Evolutionary conservation across 106 monocot species (phyloP), one percentile per base, ranked within the genome.

Genomic region (Xerophyta viscosa): DNA sequence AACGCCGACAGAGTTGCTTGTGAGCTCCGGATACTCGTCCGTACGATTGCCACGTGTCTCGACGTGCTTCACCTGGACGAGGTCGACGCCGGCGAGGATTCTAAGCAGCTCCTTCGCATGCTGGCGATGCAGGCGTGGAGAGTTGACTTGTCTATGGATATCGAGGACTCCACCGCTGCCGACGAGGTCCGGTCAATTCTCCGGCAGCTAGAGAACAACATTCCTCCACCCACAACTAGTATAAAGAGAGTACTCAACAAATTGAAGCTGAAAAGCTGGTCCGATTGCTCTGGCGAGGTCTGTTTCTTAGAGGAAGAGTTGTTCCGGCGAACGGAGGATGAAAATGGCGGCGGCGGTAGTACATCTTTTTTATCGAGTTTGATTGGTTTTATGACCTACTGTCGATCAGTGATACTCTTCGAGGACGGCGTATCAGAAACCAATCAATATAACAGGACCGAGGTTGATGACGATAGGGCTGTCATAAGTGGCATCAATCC

Each of bases 301-400:
- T 13, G 17, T 1, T 96, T 96, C 63, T 56, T 96, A 50, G 96
- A 96, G 45, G 56, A 76, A 10, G 68, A 82, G 50, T 17, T 96
- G n/a, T 41, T 54, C 2, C 21, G 25, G 4, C 8, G 20, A 14
- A 1, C 33, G 13, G 58, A 10, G 6, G 78, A 49, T 3, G 51
- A 41, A 8, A 11, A 46, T 29, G 42, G 50, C 15, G 63, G 74
- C 15, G 53, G 37, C 29, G 42, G 50, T n/a, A 60, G 77, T 14
- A 49, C 58, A 2, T n/a, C 56, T 8, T 54, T 88, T 12, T 67
- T 88, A 21, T 56, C 69, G 9, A 61, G 76, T 61, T 61, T 88
- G 61, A 54, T 68, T 37, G 89, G 56, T 12, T 64, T 96, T 66
- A 63, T 79, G 71, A 41, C 65, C 11, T 89, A 96, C 31, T 74